Evolutionary conservation across 495 filamentous ascomycete genomes (phyloP), one percentile per base, ranked within the genome.

Genomic region (Rostrohypoxylon terebratum): DNA sequence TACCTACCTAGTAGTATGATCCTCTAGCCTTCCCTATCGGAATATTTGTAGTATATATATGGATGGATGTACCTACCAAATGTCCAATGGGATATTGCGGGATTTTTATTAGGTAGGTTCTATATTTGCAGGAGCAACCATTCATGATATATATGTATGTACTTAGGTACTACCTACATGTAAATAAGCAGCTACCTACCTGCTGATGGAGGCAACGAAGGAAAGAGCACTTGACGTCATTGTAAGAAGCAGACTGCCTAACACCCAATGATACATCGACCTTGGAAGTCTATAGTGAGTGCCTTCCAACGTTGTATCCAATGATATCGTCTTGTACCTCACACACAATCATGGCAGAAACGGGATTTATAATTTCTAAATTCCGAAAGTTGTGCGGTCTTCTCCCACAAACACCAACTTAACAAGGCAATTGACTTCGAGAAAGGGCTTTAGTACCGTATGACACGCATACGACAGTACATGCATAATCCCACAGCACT

Each of bases 221-320:
- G 8, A 45, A 45, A 20, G 16, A 55, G 33, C 14, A 4, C 36
- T n/a, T 64, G 61, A 64, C 61, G 61, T 64, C 61, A 64, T 64
- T 55, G 11, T n/a, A 40, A 14, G 44, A 1, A 13, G 8, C 40
- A 20, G 42, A 3, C 13, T n/a, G n/a, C 10, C 48, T 21, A 16
- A 28, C n/a, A 13, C 9, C 48, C 16, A 45, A 18, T 20, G 42
- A 5, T 45, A n/a, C n/a, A 16, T 45, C 18, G 6, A 45, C 42
- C 42, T 45, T 18, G 42, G n/a, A 45, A 20, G 42, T 45, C 20
- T 18, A 18, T 45, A 45, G 11, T 45, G 42, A 45, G n/a, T 42
- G 36, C 7, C 20, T 20, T 21, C 25, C 16, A 33, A n/a, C n/a
- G 11, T 34, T 14, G 50, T 16, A 31, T 10, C 31, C 14, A 25